phyloP scores from a whole-genome alignment of 1,139 yeast species.

The Yamadazyma dendronema region DNA sequence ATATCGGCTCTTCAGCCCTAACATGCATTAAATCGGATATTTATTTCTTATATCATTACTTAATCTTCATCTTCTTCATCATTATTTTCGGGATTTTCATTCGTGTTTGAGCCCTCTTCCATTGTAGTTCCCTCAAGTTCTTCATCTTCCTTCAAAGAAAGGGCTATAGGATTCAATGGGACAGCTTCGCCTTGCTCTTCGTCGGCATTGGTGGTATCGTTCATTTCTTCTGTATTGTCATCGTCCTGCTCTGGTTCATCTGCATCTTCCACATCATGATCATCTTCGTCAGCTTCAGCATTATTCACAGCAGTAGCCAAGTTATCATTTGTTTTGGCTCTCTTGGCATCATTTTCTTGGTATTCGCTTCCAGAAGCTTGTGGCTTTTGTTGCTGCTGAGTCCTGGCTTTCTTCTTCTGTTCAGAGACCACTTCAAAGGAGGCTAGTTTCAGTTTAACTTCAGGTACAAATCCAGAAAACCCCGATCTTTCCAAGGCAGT shows the following conservation, averaged over 20 bases:
- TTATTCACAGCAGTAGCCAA: neutral
- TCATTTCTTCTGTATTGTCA: constrained; percentile 14
- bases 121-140: constrained; percentile 10
- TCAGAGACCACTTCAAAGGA: constrained; percentile 41
- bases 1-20: neutral
- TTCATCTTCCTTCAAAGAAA: constrained; percentile 21
- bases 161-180: constrained; percentile 24
- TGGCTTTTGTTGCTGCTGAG: constrained; percentile 1
- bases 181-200: constrained; percentile 12
- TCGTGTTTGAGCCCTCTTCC: constrained; percentile 4
- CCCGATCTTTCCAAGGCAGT: constrained; percentile 57
- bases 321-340: constrained; percentile 4
- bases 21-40: neutral
- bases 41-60: neutral
- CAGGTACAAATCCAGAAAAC: constrained; percentile 53
- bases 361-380: constrained; percentile 3
- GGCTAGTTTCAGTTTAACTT: constrained; percentile 49
- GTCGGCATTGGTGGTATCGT: constrained; percentile 13
- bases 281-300: constrained; percentile 1
- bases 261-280: constrained; percentile 2
- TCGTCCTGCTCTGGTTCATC: constrained; percentile 11
- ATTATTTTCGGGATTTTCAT: constrained; percentile 7
- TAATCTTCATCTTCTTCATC: constrained; percentile 13
- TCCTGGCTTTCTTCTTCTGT: constrained; percentile 38
- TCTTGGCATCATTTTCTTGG: constrained; percentile 16